Conservation (phyloP, 345 rosid genomes). For the Populus pruinosa region DNA sequence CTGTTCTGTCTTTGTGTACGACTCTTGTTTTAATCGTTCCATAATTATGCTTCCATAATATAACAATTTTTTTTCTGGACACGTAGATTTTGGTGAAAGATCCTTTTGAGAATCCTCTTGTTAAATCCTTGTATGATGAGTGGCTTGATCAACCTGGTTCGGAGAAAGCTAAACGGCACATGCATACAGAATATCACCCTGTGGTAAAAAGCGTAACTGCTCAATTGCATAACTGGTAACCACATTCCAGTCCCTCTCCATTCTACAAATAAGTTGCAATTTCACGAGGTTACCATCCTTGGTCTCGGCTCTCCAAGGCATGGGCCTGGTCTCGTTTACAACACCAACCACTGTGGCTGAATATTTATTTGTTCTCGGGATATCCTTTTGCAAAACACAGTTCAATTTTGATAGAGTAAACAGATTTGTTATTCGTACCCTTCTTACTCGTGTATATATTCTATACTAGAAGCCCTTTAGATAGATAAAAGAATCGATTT, state of each 20-base stretch:
- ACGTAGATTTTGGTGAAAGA: conserved; percentile 54
- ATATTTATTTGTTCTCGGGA: not conserved
- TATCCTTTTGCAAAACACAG: conserved; percentile 8
- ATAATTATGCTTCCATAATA: not conserved
- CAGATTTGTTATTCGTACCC: conserved; percentile 1
- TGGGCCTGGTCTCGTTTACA: not conserved
- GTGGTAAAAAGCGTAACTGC: conserved; percentile 68
- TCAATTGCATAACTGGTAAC: conserved; percentile 79
- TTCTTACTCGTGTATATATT: conserved; percentile 20
- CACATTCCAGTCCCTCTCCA: not conserved
- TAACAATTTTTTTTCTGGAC: not conserved
- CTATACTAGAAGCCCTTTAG: conserved; percentile 9
- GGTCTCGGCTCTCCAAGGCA: not conserved
- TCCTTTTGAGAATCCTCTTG: conserved; percentile 72
- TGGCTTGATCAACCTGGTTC: conserved; percentile 94
- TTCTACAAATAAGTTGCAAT: not conserved
- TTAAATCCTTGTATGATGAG: conserved; percentile 60
- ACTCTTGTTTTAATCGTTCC: not conserved
- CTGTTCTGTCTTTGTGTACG: not conserved
- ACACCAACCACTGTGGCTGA: not conserved
- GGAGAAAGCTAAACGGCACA: conserved; percentile 54
- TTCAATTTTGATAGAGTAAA: conserved; percentile 43
- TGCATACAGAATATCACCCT: conserved; percentile 88
- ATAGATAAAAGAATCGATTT: conserved; percentile 1
- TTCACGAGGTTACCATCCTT: not conserved